Evolutionary conservation across 805 yeast species (phyloP).

Genomic region (Candida quercuum): DNA sequence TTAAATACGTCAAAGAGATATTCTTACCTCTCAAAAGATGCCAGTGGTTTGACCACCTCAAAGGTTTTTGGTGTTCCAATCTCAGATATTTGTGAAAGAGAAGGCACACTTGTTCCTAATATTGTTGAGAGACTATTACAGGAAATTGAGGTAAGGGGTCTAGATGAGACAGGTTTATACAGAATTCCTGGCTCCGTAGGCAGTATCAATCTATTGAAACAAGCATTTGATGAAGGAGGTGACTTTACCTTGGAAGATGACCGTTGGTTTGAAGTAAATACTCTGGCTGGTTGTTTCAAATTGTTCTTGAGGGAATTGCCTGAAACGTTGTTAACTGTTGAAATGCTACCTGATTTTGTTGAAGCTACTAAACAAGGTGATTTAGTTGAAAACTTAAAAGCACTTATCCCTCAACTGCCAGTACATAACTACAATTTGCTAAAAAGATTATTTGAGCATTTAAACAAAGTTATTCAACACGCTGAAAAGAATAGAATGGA

Average conservation of each 20-base stretch:
- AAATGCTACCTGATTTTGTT: constrained; percentile 55
- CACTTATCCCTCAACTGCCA: constrained; percentile 47
- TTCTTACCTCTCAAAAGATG: constrained; percentile 35
- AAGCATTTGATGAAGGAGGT: constrained; percentile 48
- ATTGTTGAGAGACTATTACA: constrained; percentile 61
- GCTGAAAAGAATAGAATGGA: constrained; percentile 79
- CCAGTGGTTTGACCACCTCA: constrained; percentile 34
- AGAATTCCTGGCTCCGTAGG: constrained; percentile 65
- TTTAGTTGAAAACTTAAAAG: constrained; percentile 24
- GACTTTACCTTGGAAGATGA: constrained; percentile 44
- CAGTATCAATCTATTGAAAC: constrained; percentile 46
- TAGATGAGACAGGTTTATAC: constrained; percentile 88
- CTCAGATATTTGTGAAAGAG: constrained; percentile 68
- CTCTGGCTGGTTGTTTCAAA: constrained; percentile 85
- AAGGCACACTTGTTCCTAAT: constrained; percentile 53
- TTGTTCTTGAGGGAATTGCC: constrained; percentile 81
- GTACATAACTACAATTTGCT: constrained; percentile 60
- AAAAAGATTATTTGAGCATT: constrained; percentile 61
- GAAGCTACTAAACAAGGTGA: constrained; percentile 31
- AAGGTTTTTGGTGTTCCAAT: constrained; percentile 86
- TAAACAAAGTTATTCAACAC: constrained; percentile 60
- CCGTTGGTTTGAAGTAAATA: constrained; percentile 73
- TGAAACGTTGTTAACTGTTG: constrained; percentile 70
- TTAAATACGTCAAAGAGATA: constrained; percentile 35
- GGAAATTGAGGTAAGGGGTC: constrained; percentile 80